A percentile compares a stretch with the other conserved stretches of the same genome.
phyloP scores from a whole-genome alignment of 192 early-diverging fungal species.

The Coemansia reversa region DNA sequence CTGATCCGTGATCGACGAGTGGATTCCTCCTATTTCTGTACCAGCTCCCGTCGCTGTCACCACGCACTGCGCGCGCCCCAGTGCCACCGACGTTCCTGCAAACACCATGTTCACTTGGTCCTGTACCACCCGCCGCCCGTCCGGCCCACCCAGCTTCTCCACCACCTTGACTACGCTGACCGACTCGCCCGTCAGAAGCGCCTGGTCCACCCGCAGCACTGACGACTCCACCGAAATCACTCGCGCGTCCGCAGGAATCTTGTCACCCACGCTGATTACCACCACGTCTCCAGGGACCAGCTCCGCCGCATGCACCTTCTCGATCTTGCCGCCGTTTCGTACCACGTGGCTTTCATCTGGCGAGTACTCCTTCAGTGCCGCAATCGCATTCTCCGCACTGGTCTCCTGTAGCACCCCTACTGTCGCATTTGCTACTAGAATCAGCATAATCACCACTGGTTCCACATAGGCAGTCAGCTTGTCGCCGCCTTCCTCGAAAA shows the following conservation, averaged over 20 bases:
- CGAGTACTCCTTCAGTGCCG: slow-evolving; percentile 94
- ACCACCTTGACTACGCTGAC: slow-evolving; percentile 84
- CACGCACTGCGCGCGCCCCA: slow-evolving; percentile 86
- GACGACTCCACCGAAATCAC: slow-evolving; percentile 77
- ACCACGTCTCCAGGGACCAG: slow-evolving; percentile 98
- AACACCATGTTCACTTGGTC: slow-evolving; percentile 98
- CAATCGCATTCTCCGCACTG: slow-evolving; percentile 96
- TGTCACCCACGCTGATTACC: slow-evolving; percentile 87
- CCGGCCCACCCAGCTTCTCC: slow-evolving; percentile 43
- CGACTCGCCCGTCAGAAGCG: slow-evolving; percentile 94
- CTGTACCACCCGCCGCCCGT: slow-evolving; percentile 76
- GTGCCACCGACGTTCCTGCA: slow-evolving; percentile 91
- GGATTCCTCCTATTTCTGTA: slow-evolving; percentile 95
- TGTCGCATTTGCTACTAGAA: slow-evolving; percentile 95
- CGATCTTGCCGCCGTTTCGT: slow-evolving; percentile 63
- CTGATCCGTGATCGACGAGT: slow-evolving; percentile 79
- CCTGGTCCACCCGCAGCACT: slow-evolving; percentile 91
- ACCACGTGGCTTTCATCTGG: slow-evolving; percentile 93
- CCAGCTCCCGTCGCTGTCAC: slow-evolving; percentile 83
- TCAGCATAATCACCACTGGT: slow-evolving; percentile 95
- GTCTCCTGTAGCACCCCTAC: slow-evolving; percentile 97
- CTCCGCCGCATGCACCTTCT: slow-evolving; percentile 70
- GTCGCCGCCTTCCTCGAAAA: slow-evolving; percentile 76
- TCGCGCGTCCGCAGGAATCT: slow-evolving; percentile 94
- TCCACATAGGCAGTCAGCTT: slow-evolving; percentile 90